Evolutionary conservation across 257 asterid species (phyloP), one percentile per base, ranked within the genome.

Genomic region (Eucommia ulmoides): DNA sequence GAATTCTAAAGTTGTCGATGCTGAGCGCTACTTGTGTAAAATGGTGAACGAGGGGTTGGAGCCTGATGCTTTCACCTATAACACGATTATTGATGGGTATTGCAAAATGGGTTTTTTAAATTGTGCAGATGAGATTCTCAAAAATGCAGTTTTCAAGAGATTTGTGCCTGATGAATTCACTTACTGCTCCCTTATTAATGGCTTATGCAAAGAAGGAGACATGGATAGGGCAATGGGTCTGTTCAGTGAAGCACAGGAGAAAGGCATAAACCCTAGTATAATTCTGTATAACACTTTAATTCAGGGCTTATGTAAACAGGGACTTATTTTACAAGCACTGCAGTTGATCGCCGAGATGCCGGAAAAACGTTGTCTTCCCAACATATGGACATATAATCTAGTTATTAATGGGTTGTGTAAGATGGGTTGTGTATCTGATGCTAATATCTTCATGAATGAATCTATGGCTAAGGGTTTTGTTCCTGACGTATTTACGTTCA

Each of bases 401-500:
- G 71, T 89, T 60, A 71, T 89, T 58, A 74, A 85, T 59, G 80
- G 88, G 47, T 53, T 89, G 55, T 89, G 98, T 73, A 89, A 86
- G 71, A 54, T 81, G 78, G 93, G 88, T 1, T 83, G 93, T 58
- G 74, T 85, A 62, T 49, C 68, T 22, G 92, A 85, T 65, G 96
- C 94, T 51, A 71, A 51, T 45, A 68, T 33, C 25, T 42, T 85
- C 54, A 49, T 83, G 65, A 68, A 86, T 59, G 78, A 71, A 68
- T 96, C 84, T 44, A 66, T 76, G 60, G 49, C 62, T 51, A 73
- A 75, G 63, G 98, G 94, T 58, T 38, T 73, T 49, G 54, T 71
- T 65, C 93, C 87, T 20, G 96, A 89, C 65, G 74, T 85, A 63
- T 89, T 82, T 72, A 80, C 93, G 49, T 86, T 89, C 65, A 89